Percentiles rank a stretch among this genome's conserved stretches.
phyloP scores from a whole-genome alignment of 306 rosid species.

The Ammopiptanthus mongolicus region DNA sequence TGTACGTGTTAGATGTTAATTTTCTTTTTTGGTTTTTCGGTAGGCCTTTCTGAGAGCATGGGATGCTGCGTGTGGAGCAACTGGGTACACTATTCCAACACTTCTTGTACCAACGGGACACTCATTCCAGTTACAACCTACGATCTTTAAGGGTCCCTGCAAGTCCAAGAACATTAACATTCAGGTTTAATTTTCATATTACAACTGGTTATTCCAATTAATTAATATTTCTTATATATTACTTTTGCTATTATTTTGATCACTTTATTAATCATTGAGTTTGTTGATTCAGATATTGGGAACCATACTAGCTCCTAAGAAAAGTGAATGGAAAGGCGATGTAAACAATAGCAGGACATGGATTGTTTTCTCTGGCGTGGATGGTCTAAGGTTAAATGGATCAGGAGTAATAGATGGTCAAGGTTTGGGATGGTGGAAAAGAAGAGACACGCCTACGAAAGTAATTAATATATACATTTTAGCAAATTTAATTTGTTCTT shows the following conservation, averaged over 20 bases:
- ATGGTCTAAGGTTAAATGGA: neutral
- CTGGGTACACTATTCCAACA: neutral
- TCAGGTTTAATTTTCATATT: no score
- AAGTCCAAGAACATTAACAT: neutral
- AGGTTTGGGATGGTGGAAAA: neutral
- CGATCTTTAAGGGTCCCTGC: conserved; percentile 21
- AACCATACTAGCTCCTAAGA: neutral
- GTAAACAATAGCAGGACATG: neutral
- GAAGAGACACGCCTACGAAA: neutral
- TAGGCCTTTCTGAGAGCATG: conserved; percentile 33
- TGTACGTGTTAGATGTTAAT: neutral
- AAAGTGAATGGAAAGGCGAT: neutral
- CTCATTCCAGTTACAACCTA: neutral
- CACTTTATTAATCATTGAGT: neutral
- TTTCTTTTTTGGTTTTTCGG: neutral
- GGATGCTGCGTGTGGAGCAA: conserved; percentile 17
- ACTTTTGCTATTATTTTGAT: neutral
- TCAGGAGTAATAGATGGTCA: neutral
- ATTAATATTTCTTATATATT: neutral
- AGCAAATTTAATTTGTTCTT: neutral
- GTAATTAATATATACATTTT: neutral
- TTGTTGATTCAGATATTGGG: neutral
- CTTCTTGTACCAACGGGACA: neutral
- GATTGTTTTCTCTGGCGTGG: neutral
- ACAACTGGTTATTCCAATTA: neutral